phyloP scores from a whole-genome alignment of 1,139 yeast genomes.

The Taphrina flavorubra region DNA sequence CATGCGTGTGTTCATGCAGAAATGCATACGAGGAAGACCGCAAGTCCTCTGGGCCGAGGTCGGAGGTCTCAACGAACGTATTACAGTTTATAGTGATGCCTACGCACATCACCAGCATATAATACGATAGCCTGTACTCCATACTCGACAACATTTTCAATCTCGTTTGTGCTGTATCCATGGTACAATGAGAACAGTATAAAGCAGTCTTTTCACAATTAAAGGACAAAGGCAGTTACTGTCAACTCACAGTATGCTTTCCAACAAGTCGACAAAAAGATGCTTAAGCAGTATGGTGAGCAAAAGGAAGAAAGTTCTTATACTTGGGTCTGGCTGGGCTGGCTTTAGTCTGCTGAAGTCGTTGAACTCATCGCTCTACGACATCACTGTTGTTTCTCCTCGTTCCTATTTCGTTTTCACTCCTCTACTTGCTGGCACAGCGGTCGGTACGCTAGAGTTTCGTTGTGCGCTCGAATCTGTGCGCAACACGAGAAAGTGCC shows the following conservation, averaged over 20 bases:
- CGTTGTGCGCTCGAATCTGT: constrained; percentile 52
- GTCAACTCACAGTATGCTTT: neutral
- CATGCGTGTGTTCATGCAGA: no score
- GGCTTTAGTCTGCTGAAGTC: constrained; percentile 25
- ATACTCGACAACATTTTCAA: no score
- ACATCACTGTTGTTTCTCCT: constrained; percentile 88
- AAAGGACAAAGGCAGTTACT: no score
- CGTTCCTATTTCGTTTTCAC: constrained; percentile 94
- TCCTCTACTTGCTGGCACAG: constrained; percentile 83
- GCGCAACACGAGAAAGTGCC: constrained; percentile 16
- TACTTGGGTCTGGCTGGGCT: constrained; percentile 93
- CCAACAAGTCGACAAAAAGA: neutral
- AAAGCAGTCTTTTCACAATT: no score
- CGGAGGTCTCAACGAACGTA: no score
- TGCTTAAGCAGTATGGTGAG: neutral
- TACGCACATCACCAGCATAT: no score
- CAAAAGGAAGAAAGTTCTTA: constrained; percentile 64
- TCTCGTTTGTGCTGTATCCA: no score
- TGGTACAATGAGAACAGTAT: no score
- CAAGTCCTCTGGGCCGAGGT: no score
- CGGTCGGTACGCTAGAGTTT: constrained; percentile 89
- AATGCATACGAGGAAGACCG: no score
- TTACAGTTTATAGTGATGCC: no score
- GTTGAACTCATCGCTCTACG: constrained; percentile 80
- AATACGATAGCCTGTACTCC: no score